Evolutionary conservation across 768 basidiomycete genomes (phyloP), one percentile per base, ranked within the genome.

Genomic region (Mycena albidolilacea): DNA sequence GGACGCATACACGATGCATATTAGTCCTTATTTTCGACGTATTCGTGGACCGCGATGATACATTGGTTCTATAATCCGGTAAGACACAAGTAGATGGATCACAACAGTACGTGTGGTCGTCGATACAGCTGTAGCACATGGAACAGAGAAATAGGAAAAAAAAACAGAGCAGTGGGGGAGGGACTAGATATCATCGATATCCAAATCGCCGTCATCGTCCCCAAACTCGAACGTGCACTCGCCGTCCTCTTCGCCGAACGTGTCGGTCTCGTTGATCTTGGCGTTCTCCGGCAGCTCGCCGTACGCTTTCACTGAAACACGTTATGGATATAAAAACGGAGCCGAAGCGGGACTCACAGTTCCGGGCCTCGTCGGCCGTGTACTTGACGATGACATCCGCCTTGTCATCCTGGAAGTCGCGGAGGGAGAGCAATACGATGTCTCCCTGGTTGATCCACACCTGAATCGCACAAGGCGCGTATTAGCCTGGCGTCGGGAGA

Each of bases 391-490:
- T 98, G 62, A 99, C 97, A 85, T 99, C 98, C 21, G 97, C 98
- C 84, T 98, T 98, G 85, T 95, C 96, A 78, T 99, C 98, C 84
- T 99, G 97, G 91, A 99, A 99, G 63, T 99, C 98, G 75, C 98
- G 95, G 61, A 99, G 88, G 38, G 97, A 98, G 21, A 99, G 87
- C 55, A 98, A 86, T 64, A 99, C 91, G 79, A 98, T 98, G 80
- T 98, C 97, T 79, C 97, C 97, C 79, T 98, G 96, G 81, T 97
- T 98, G 81, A 99, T 99, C 97, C 97, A 99, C 79, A 99, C 97
- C 97, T 98, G 75, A 21, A 64, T 69, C 43, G 30, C 70, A 48
- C 15, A 15, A 19, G 46, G 46, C 46, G 6, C 5, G 0, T 37
- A 41, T 59, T 60, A 64, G 64, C 8, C 14, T 8, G 66, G 21